Evolutionary conservation across 2,329 filamentous ascomycete species (phyloP), one percentile per base, ranked within the genome.

Genomic region (Neofusicoccum cordaticola): DNA sequence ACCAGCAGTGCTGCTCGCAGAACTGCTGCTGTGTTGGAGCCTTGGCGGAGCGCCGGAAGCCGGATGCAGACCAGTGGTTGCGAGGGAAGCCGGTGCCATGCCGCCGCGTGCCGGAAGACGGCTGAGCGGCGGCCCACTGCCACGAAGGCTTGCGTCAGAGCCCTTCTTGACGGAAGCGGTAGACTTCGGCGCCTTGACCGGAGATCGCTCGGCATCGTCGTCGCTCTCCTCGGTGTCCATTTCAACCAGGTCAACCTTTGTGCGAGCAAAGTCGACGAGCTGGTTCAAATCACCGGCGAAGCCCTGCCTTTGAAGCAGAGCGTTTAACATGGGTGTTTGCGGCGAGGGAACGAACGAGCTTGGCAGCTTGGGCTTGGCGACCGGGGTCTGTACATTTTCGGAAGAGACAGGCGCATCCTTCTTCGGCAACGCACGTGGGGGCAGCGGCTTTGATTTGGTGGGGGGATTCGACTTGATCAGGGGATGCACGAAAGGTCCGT

Each of bases 241-340:
- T 12, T 70, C 70, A 61, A 73, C 70, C 39, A 76, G 66, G 63
- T 78, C 77, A 53, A 78, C 70, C 68, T 75, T 76, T 13, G 73
- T 71, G 45, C 72, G 71, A 27, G 74, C 72, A 52, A 71, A 75
- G 11, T 75, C 75, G 4, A 78, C 73, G n/a, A 77, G 68, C 52
- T 69, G 70, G 56, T 75, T 75, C 19, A 77, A 67, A 66, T 77
- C 73, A 62, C 79, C 80, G 50, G 76, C 74, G 57, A 80, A 74
- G 12, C 78, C 78, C 61, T 75, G 74, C 68, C 80, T 81, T 51
- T 73, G 67, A 39, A 78, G 70, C 48, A 76, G 68, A 44, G 73
- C 74, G 58, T 75, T 80, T 56, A 83, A 68, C 52, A 79, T 76
- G 0, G 81, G 81, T 2, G 76, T 77, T 42, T 76, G 72, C 2